These are phyloP conservation scores for Scortechinia acanthostroma DNA, from an alignment of 2,329 filamentous ascomycete species.

Conservation along the genomic window DNA sequence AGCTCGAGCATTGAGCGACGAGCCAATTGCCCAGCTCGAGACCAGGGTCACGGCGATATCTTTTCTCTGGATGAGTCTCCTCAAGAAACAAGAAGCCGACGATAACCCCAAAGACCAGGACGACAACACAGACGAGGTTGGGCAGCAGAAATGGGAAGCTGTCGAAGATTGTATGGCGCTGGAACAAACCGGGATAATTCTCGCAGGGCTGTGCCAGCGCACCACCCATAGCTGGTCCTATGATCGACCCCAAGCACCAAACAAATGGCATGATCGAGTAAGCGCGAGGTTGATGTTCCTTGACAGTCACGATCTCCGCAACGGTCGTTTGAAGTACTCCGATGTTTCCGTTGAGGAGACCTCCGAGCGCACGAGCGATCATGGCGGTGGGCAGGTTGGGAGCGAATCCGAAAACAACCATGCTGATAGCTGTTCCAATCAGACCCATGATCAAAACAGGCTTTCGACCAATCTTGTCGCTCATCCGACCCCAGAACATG, in stretches of 20 bases:
- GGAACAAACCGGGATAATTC: conserved; percentile 72
- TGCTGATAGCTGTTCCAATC: conserved; percentile 83
- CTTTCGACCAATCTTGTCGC: conserved; percentile 86
- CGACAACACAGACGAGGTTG: conserved; percentile 80
- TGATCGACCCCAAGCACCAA: conserved; percentile 92
- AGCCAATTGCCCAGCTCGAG: conserved; percentile 72
- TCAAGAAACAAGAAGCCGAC: conserved; percentile 83
- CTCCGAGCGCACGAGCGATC: conserved; percentile 80
- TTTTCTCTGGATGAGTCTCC: conserved; percentile 84
- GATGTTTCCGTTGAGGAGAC: conserved; percentile 91
- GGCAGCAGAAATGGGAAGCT: conserved; percentile 83
- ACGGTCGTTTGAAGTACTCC: conserved; percentile 93
- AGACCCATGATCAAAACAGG: conserved; percentile 86
- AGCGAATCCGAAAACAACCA: conserved; percentile 86
- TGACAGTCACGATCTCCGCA: conserved; percentile 83
- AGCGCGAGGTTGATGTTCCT: conserved; percentile 87
- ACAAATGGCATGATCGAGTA: conserved; percentile 98
- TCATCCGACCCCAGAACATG: conserved; percentile 86
- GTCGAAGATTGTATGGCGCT: conserved; percentile 71
- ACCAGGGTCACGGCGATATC: conserved; percentile 68
- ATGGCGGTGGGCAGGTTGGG: conserved; percentile 75
- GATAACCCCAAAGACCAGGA: conserved; percentile 69
- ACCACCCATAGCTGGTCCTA: conserved; percentile 86
- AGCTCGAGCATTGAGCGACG: conserved; percentile 22
- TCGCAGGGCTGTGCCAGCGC: conserved; percentile 79